Evolutionary conservation across 139 green algal species (phyloP), one percentile per base, ranked within the genome.

Genomic region (Coccomyxa sp.): DNA sequence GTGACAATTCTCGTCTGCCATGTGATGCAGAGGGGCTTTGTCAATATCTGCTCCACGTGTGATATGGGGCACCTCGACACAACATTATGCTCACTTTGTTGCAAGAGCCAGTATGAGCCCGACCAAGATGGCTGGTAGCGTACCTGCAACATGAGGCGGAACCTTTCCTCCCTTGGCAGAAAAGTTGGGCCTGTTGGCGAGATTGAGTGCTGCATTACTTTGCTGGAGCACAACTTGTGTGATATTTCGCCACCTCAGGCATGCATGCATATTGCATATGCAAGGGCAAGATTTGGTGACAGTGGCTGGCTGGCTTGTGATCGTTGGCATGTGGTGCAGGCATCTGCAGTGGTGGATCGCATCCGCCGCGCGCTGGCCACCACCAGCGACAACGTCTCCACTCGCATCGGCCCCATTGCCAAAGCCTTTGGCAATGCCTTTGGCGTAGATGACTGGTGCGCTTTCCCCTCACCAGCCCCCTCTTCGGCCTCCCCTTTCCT

Each of bases 321-420:
- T 51, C 38, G 7, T 7, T 51, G 38, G 38, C 38, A 51, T 51
- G 38, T 51, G 38, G 38, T 83, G 71, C 90, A 93, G 86, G 95
- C 93, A 23, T 93, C 95, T 75, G 93, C 96, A 3, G 96, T 98
- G 15, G 79, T 98, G 23, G 96, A 98, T 81, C 92, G 96, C 84
- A 91, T 98, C 30, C 88, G 93, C 60, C 83, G 94, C n/a, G 92
- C 94, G 17, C 85, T 98, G 58, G 89, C 90, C 25, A 82, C 86
- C 51, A 87, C 93, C 67, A 85, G 85, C 60, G 95, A 98, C 79
- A 76, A 68, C 67, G 82, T 93, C 12, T 89, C 90, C 25, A 17
- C 76, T n/a, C 88, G 87, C n/a, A 86, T 98, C 45, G 86, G 82
- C 1, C 84, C 84, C 60, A 86, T 95, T 30, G 82, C 87, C n/a